phyloP scores from a whole-genome alignment of 1,284 basidiomycete genomes.

The Irpex sp. region DNA sequence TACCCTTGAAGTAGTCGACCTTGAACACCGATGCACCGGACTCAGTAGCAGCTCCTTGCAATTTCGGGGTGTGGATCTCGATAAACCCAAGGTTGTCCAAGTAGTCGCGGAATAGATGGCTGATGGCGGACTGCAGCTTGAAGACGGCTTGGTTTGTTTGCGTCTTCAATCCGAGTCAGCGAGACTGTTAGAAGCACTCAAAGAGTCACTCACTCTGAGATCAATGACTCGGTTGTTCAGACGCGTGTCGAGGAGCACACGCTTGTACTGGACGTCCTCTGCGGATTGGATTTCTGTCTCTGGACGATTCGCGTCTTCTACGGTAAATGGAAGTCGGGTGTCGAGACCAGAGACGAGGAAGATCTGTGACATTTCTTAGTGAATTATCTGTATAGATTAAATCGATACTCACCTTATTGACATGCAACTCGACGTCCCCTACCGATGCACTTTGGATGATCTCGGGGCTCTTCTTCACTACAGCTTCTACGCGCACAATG shows the following conservation, averaged over 20 bases:
- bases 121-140: constrained; percentile 85
- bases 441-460: constrained; percentile 90
- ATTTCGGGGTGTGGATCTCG: constrained; percentile 97
- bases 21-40: constrained; percentile 97
- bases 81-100: constrained; percentile 77
- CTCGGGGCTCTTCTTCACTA: constrained; percentile 81
- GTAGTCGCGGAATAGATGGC: constrained; percentile 86
- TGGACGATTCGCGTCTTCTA: constrained; percentile 90
- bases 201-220: constrained; percentile 61
- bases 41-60: constrained; percentile 97
- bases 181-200: neutral
- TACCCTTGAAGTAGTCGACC: constrained; percentile 96
- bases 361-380: constrained; percentile 45
- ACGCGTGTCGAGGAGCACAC: constrained; percentile 87
- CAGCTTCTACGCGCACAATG: constrained; percentile 87
- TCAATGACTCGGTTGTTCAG: constrained; percentile 96
- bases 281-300: constrained; percentile 72
- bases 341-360: constrained; percentile 81
- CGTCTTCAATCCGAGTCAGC: constrained; percentile 52
- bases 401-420: constrained; percentile 61
- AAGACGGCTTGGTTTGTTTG: constrained; percentile 97
- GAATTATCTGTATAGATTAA: neutral
- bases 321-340: constrained; percentile 80
- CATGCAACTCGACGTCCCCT: constrained; percentile 85
- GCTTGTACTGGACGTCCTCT: constrained; percentile 63